These are phyloP conservation scores for Fusarium illudens DNA, from an alignment of 2,329 filamentous ascomycete genomes.

Conservation along the genomic window DNA sequence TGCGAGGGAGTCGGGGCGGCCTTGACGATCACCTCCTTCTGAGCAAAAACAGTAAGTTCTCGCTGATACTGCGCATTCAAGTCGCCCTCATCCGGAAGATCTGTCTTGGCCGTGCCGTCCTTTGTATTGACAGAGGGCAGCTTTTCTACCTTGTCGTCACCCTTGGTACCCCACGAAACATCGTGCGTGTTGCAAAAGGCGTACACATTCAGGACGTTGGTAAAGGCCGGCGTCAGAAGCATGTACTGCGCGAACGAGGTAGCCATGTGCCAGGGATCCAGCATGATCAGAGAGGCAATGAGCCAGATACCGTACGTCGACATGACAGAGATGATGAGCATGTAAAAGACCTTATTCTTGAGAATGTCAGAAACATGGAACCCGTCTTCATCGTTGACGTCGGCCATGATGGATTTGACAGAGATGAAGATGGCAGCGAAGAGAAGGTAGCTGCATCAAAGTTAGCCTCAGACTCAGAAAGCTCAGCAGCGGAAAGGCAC, in stretches of 20 bases:
- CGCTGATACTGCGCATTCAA: constrained; percentile 94
- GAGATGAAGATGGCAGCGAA: constrained; percentile 97
- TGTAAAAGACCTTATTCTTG: constrained; percentile 89
- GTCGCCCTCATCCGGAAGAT: constrained; percentile 93
- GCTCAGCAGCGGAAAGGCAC: neutral
- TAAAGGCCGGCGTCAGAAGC: constrained; percentile 93
- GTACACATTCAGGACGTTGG: constrained; percentile 98
- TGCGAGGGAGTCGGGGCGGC: constrained; percentile 63
- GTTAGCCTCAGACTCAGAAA: constrained; percentile 32
- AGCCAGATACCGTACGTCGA: constrained; percentile 96
- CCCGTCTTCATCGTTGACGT: constrained; percentile 66
- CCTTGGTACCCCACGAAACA: constrained; percentile 98
- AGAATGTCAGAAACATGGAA: constrained; percentile 81
- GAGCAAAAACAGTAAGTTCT: constrained; percentile 77
- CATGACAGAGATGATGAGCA: constrained; percentile 88
- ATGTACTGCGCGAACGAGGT: constrained; percentile 96
- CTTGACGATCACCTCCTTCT: constrained; percentile 78
- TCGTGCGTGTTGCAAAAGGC: constrained; percentile 99
- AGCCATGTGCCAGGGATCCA: constrained; percentile 99
- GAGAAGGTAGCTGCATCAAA: constrained; percentile 74
- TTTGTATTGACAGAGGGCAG: constrained; percentile 89
- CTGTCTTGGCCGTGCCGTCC: constrained; percentile 89
- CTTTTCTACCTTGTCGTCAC: constrained; percentile 94
- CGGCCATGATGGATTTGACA: constrained; percentile 80
- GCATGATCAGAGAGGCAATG: constrained; percentile 88